Evolutionary conservation across 148 eudicot genomes (phyloP), one percentile per base, ranked within the genome.

Genomic region (Rhododendron griersonianum): DNA sequence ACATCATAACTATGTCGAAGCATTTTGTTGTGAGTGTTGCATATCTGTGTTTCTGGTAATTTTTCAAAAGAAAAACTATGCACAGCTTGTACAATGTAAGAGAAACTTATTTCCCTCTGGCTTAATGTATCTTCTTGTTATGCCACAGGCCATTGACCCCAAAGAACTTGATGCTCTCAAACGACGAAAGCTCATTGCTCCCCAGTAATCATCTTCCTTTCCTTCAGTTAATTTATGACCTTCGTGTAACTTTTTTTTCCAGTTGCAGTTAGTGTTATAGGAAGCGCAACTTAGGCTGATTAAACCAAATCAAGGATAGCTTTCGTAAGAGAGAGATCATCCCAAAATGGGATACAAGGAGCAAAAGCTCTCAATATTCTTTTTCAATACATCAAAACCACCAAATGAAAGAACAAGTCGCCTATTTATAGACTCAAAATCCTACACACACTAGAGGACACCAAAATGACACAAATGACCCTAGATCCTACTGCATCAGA

Each of bases 161-260:
- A 90, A 91, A 89, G 99, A 95, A 61, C 86, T 94, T 84, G 93
- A 92, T 71, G 91, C 92, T 87, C 95, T 95, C 45, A 95, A 95
- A 85, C 84, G 91, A 85, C 92, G 98, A 88, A 98, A 94, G 89
- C 98, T 98, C 74, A 93, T 98, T 84, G 86, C 84, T 83, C 88
- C 89, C 16, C 98, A 93, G 99, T 98, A 93, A 90, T 87, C 86
- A 77, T 75, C 44, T 80, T 33, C 25, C 47, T 21, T 11, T 78
- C 19, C 15, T 33, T 81, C 13, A 37, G 7, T 19, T 25, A 80
- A 11, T 73, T 83, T 78, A 10, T 18, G 9, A 76, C 28, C 75
- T 15, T 51, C 44, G 35, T 74, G 57, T 75, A 13, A 41, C 23
- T 50, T 53, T 81, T 69, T 25, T 6, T 13, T 1, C 4, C 28